Percentiles rank a stretch among this genome's conserved stretches.
phyloP scores from a whole-genome alignment of 1,284 basidiomycete species.

The Xerocomus amazonicus region DNA sequence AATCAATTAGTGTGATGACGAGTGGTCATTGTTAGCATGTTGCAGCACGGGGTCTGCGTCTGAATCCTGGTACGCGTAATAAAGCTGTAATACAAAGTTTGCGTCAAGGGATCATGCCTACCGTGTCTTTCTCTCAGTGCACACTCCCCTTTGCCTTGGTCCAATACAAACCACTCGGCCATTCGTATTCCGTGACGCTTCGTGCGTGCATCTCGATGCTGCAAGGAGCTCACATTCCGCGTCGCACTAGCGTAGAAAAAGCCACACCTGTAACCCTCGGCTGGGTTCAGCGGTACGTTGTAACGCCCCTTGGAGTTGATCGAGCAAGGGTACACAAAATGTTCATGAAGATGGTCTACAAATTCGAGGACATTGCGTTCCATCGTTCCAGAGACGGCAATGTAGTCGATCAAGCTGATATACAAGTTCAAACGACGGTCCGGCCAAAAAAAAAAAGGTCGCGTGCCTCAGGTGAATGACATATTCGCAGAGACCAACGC shows the following conservation, averaged over 20 bases:
- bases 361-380: conserved; percentile 90
- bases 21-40: too few species aligned
- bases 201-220: conserved; percentile 76
- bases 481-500: conserved; percentile 92
- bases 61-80: background rate
- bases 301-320: conserved; percentile 85
- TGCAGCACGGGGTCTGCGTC: background rate
- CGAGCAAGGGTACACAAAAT: conserved; percentile 83
- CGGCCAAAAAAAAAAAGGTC: conserved; percentile 20
- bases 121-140: background rate
- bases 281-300: conserved; percentile 61
- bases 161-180: conserved; percentile 76
- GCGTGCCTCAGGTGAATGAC: conserved; percentile 72
- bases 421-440: conserved; percentile 11
- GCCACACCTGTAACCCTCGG: conserved; percentile 54
- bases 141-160: conserved; percentile 24
- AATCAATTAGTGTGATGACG: background rate
- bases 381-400: conserved; percentile 84
- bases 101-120: background rate
- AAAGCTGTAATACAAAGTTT: conserved; percentile 1
- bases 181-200: conserved; percentile 73
- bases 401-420: conserved; percentile 82
- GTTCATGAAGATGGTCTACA: conserved; percentile 86
- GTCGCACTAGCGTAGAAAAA: background rate
- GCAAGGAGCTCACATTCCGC: background rate